Evolutionary conservation across 306 rosid species (phyloP).

Genomic region (Neltuma alba): DNA sequence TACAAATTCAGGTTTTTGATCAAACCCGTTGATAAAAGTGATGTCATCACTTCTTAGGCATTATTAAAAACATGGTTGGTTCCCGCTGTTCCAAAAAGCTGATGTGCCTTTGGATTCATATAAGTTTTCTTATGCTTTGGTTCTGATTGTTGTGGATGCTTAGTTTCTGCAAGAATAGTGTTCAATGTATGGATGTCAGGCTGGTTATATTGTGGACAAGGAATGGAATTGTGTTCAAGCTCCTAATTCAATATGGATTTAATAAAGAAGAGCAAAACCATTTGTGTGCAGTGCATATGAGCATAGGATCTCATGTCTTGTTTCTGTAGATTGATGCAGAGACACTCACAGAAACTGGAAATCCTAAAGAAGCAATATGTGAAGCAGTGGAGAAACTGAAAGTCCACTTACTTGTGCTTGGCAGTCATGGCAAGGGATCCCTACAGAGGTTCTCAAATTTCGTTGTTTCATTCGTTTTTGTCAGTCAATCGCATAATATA

Average conservation of each 20-base stretch:
- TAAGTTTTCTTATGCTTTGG: neutral
- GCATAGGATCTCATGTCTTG: neutral
- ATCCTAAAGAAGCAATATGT: conserved; percentile 43
- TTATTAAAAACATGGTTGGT: no score
- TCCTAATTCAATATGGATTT: neutral
- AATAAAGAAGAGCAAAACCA: neutral
- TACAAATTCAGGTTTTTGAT: no score
- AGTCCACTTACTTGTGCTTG: conserved; percentile 44
- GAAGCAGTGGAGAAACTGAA: conserved; percentile 42
- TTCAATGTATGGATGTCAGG: neutral
- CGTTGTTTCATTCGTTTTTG: neutral
- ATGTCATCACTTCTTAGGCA: no score
- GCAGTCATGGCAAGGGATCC: conserved; percentile 49
- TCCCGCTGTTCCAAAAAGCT: no score
- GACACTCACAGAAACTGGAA: conserved; percentile 38
- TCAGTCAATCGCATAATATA: neutral
- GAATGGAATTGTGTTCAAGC: neutral
- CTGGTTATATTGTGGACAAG: neutral
- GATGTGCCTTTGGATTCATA: neutral
- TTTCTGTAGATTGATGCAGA: conserved; percentile 39
- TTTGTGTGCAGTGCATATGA: neutral
- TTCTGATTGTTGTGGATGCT: neutral
- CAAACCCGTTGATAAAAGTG: no score
- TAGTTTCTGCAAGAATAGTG: neutral
- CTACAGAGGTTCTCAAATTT: conserved; percentile 31